Evolutionary conservation across 1,139 yeast genomes (phyloP).

Genomic region (Candida sp.): DNA sequence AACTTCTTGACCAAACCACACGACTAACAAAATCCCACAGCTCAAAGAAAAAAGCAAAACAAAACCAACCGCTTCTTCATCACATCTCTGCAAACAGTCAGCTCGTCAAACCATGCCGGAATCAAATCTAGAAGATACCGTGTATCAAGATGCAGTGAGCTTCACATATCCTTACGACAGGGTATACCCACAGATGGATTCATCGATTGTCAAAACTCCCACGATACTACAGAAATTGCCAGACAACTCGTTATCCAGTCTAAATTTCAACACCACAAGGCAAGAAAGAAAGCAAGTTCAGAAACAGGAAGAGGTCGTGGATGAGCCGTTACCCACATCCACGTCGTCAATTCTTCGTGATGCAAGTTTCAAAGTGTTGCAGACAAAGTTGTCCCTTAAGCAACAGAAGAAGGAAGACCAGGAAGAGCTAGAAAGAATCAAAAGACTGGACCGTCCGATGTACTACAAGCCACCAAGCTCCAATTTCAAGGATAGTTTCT

Average conservation of each 20-base stretch:
- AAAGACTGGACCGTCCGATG: constrained; percentile 25
- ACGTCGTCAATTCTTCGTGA: constrained; percentile 12
- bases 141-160: constrained; percentile 16
- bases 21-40: neutral
- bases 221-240: constrained; percentile 14
- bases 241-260: constrained; percentile 9
- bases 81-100: neutral
- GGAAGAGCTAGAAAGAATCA: constrained; percentile 6
- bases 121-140: constrained; percentile 9
- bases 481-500: constrained; percentile 26
- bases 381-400: constrained; percentile 15
- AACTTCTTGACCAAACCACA: neutral
- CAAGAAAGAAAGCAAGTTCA: neutral
- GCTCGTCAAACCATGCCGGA: constrained; percentile 2
- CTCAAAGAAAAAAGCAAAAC: neutral
- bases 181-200: constrained; percentile 6
- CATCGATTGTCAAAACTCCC: neutral
- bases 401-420: constrained; percentile 5
- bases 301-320: neutral
- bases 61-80: neutral
- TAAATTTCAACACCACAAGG: constrained; percentile 10
- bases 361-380: constrained; percentile 14
- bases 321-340: neutral
- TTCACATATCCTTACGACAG: constrained; percentile 7
- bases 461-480: constrained; percentile 42